Percentiles rank a stretch among this genome's conserved stretches.
Conservation (phyloP, 2,329 filamentous ascomycete genomes). For the Mycosphaerella sp. region DNA sequence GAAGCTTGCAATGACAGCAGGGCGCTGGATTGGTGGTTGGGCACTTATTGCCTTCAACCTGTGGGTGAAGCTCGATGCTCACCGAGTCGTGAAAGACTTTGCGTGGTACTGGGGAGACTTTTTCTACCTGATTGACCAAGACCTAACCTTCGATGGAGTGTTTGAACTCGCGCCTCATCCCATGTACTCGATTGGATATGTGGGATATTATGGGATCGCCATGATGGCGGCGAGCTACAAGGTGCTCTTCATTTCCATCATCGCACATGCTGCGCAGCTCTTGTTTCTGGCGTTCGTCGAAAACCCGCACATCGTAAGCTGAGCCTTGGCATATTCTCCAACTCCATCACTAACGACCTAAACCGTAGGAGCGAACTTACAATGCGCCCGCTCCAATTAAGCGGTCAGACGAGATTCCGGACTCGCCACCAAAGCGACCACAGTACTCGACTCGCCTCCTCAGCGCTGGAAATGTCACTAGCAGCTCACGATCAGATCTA, state of each 20-base stretch:
- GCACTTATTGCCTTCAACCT: slow-evolving; percentile 85
- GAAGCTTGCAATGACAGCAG: slow-evolving; percentile 57
- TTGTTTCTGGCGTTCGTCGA: slow-evolving; percentile 86
- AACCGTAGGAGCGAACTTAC: slow-evolving; percentile 70
- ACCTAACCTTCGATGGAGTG: slow-evolving; percentile 95
- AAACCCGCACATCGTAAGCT: slow-evolving; percentile 72
- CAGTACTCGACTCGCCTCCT: slow-evolving; percentile 36
- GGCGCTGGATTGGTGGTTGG: slow-evolving; percentile 74
- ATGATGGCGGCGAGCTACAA: slow-evolving; percentile 98
- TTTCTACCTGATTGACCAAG: slow-evolving; percentile 97
- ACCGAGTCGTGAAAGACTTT: slow-evolving; percentile 96
- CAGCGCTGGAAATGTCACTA: slow-evolving; percentile 36
- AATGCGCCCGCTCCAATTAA: slow-evolving; percentile 68
- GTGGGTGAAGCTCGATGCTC: slow-evolving; percentile 97
- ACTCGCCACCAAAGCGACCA: slow-evolving; percentile 33
- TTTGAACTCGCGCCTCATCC: slow-evolving; percentile 99
- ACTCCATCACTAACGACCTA: not conserved
- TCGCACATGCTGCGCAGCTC: slow-evolving; percentile 91
- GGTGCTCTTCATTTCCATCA: slow-evolving; percentile 91
- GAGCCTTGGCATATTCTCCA: not conserved
- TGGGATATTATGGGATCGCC: slow-evolving; percentile 96
- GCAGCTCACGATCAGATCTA: slow-evolving; percentile 37
- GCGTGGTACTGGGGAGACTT: slow-evolving; percentile 99
- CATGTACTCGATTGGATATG: slow-evolving; percentile 98
- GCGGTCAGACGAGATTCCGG: slow-evolving; percentile 45